Evolutionary conservation across 2,329 filamentous ascomycete species (phyloP).

Genomic region (Torrubiella hemipterigena): DNA sequence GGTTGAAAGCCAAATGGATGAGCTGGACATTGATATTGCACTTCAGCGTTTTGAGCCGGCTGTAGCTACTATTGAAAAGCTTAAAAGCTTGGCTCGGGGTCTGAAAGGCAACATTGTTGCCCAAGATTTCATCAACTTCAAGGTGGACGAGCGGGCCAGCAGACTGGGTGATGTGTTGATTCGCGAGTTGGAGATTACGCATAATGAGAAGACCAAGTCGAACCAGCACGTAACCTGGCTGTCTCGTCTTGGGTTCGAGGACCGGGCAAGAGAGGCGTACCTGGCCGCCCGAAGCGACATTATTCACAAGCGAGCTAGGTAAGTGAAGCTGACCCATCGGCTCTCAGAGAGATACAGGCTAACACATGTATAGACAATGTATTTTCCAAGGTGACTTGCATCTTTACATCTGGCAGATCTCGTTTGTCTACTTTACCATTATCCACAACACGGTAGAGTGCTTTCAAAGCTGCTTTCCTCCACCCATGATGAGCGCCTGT

Average conservation of each 20-base stretch:
- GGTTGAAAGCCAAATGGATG: slow-evolving; percentile 92
- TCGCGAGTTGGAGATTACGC: slow-evolving; percentile 64
- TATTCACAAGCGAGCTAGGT: slow-evolving; percentile 77
- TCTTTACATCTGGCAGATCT: slow-evolving; percentile 88
- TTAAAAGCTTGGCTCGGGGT: slow-evolving; percentile 65
- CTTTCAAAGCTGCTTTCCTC: slow-evolving; percentile 78
- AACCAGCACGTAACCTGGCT: slow-evolving; percentile 77
- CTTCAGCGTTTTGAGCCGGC: slow-evolving; percentile 80
- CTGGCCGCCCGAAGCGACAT: slow-evolving; percentile 65
- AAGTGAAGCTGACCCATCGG: slow-evolving; percentile 15
- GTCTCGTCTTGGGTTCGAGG: slow-evolving; percentile 77
- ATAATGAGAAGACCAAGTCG: slow-evolving; percentile 65
- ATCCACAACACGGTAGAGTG: slow-evolving; percentile 87
- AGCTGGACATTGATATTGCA: slow-evolving; percentile 91
- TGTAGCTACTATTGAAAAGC: slow-evolving; percentile 71
- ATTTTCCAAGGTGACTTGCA: slow-evolving; percentile 91
- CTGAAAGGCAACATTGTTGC: slow-evolving; percentile 79
- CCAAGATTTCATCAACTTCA: slow-evolving; percentile 84
- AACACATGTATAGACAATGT: slow-evolving; percentile 53
- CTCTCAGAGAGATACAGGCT: background rate
- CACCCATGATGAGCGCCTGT: slow-evolving; percentile 80
- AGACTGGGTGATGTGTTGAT: slow-evolving; percentile 67
- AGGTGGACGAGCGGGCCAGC: slow-evolving; percentile 73
- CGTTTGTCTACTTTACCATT: slow-evolving; percentile 89
- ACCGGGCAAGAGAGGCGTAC: slow-evolving; percentile 78